These are phyloP conservation scores for Xylaria sp. DNA, from an alignment of 2,329 filamentous ascomycete genomes.

Conservation along the genomic window DNA sequence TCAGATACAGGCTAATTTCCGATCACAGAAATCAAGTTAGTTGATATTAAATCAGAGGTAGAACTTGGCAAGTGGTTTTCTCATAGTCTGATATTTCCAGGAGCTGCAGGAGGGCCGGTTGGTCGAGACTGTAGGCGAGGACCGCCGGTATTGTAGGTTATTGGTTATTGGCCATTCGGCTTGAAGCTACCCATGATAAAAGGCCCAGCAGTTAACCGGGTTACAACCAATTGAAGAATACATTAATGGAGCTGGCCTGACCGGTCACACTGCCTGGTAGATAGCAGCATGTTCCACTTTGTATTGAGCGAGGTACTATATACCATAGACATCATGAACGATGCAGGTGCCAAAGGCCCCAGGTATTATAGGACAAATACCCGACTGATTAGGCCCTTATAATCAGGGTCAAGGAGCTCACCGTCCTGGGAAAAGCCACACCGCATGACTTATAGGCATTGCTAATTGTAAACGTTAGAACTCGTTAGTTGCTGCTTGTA, in stretches of 20 bases:
- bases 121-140: neutral
- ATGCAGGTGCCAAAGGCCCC: neutral
- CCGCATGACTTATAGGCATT: neutral
- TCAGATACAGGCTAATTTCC: neutral
- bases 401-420: neutral
- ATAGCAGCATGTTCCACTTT: neutral
- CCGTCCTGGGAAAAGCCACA: neutral
- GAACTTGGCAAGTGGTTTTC: neutral
- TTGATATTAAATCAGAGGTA: neutral
- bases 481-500: neutral
- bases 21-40: neutral
- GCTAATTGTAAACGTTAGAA: neutral
- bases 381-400: neutral
- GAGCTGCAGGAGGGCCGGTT: neutral
- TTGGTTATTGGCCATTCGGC: neutral
- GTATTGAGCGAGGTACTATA: neutral
- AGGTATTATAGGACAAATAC: neutral
- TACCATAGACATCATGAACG: neutral
- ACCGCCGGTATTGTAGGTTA: neutral
- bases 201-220: too few species aligned
- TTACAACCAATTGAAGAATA: neutral
- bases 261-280: conserved; percentile 9
- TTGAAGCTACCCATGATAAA: neutral
- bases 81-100: neutral
- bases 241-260: conserved; percentile 8